Base-by-base conservation (phyloP, 768 basidiomycete genomes). In the Pisolithus marmoratus region DNA sequence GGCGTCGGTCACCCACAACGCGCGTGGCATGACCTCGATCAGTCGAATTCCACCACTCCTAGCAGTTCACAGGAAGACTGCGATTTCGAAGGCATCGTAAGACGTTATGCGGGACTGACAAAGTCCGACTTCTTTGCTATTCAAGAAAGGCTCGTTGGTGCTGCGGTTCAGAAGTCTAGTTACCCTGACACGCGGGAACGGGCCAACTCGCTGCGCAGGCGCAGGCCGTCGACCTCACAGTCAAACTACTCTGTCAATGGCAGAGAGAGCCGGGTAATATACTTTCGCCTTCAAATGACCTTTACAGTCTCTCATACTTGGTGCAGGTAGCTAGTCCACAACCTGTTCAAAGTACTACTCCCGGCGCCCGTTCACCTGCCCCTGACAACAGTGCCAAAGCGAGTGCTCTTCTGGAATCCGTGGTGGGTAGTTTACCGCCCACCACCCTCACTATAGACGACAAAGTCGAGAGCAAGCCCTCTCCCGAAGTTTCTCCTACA, bases 161-260 rank as follows among this genome's bases (percentile, higher is more conserved):
- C 80, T 24, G 83, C 81, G 3, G 65, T 77, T 40, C 72, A 79
- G 26, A 86, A 82, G 63, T 77, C 77, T 38, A 71, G 72, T 15
- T 76, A 73, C 46, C 76, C 79, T 8, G 84, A 86, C 55, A 64
- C 73, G 37, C 80, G 80, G 11, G 80, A 82, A 58, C 81, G 87
- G 43, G 72, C 78, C 0, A 82, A 81, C 48, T 90, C 88, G n/a
- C 71, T 88, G 57, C 76, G 88, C 51, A 80, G 82, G 55, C 78
- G 90, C 46, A 76, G 88, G 37, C 87, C 87, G 11, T 90, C 88
- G 1, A 88, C 85, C 14, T 88, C 89, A n/a, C 87, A 90, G 66
- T 87, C 87, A 11, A 85, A 81, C 60, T 85, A 88, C 60, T 84
- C 83, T 1, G 69, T 68, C 42, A 76, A 72, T 49, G 79, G 77